Evolutionary conservation across 2,329 filamentous ascomycete genomes (phyloP).

Genomic region (Pseudogymnoascus sp.): DNA sequence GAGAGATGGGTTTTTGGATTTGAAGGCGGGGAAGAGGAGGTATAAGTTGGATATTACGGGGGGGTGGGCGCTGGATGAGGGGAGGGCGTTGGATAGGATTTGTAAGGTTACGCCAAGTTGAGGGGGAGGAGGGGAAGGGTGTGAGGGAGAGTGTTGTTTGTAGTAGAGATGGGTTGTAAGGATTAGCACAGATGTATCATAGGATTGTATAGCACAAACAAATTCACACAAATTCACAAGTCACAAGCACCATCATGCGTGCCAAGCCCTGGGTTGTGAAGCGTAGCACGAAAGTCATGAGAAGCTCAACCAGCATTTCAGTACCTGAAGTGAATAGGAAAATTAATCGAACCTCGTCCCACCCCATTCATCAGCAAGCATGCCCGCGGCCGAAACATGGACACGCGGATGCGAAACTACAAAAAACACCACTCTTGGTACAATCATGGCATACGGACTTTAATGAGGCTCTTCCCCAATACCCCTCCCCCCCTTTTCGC

Average conservation of each 20-base stretch:
- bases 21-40: conserved; percentile 38
- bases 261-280: neutral
- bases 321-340: conserved; percentile 1
- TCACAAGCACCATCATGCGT: neutral
- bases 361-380: neutral
- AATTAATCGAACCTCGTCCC: neutral
- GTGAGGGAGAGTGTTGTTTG: neutral
- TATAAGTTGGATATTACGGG: conserved; percentile 51
- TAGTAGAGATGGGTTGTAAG: neutral
- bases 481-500: neutral
- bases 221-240: neutral
- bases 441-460: neutral
- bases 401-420: neutral
- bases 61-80: conserved; percentile 51
- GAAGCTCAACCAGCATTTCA: conserved; percentile 1
- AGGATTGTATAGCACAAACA: neutral
- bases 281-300: neutral
- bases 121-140: neutral
- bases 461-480: neutral
- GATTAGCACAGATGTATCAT: neutral
- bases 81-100: conserved; percentile 45
- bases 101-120: neutral
- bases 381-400: neutral
- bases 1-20: conserved; percentile 46
- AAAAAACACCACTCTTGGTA: conserved; percentile 1